A percentile compares a stretch with the other conserved stretches of the same genome.
These are phyloP conservation scores for Neocatenulostroma microsporum DNA, from an alignment of 2,329 filamentous ascomycete species.

Conservation along the genomic window DNA sequence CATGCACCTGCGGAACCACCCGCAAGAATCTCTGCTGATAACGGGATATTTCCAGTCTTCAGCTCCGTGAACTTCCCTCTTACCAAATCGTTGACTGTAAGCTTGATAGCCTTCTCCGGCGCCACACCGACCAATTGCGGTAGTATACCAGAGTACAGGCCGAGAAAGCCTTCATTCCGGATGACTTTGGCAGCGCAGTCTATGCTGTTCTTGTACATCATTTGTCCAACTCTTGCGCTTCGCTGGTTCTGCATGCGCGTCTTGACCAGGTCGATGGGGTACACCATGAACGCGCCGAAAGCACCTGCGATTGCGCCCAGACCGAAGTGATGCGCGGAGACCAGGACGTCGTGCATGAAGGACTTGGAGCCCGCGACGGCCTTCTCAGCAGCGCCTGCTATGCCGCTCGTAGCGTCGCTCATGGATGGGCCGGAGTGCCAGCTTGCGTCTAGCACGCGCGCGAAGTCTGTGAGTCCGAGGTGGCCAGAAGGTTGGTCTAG, in stretches of 20 bases:
- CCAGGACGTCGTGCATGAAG: conserved; percentile 57
- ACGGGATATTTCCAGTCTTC: conserved; percentile 63
- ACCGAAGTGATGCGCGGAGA: conserved; percentile 82
- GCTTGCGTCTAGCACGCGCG: conserved; percentile 87
- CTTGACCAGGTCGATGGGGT: conserved; percentile 97
- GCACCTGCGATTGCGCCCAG: conserved; percentile 87
- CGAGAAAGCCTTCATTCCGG: conserved; percentile 80
- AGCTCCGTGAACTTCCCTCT: conserved; percentile 66
- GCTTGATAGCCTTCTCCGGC: conserved; percentile 99
- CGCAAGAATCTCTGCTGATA: conserved; percentile 68
- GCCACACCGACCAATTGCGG: conserved; percentile 95
- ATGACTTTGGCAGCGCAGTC: conserved; percentile 93
- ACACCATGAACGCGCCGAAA: conserved; percentile 98
- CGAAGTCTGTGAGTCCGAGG: conserved; percentile 74
- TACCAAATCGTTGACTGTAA: conserved; percentile 94
- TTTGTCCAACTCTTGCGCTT: conserved; percentile 69
- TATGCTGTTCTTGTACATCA: conserved; percentile 92
- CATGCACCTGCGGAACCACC: conserved; percentile 86
- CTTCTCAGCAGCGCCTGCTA: conserved; percentile 41
- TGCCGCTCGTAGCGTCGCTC: conserved; percentile 44
- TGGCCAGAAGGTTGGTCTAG: conserved; percentile 82
- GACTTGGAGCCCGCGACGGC: conserved; percentile 49
- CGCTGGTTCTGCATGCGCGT: conserved; percentile 98
- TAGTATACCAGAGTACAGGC: conserved; percentile 87
- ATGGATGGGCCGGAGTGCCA: conserved; percentile 50